Evolutionary conservation across 2,329 filamentous ascomycete species (phyloP).

Genomic region (Aspergillus jensenii): DNA sequence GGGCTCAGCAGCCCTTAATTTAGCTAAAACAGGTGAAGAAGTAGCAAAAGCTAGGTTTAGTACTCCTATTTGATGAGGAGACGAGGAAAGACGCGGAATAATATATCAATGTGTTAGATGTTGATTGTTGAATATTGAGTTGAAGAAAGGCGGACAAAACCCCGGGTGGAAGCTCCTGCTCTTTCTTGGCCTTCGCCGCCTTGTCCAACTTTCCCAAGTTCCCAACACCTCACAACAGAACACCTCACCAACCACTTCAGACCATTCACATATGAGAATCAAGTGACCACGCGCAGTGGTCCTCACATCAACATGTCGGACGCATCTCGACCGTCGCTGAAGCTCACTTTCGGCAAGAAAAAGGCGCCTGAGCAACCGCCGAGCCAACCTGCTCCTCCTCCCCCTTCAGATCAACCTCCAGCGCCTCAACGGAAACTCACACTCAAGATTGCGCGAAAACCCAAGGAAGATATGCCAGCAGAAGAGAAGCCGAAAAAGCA

Average conservation of each 20-base stretch:
- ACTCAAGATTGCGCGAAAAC: conserved; percentile 40
- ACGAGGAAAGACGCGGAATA: not conserved
- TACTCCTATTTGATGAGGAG: not conserved
- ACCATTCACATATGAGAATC: not conserved
- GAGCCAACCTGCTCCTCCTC: conserved; percentile 18
- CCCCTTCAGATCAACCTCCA: conserved; percentile 23
- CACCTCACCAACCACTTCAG: not conserved
- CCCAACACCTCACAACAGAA: not conserved
- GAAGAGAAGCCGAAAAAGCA: conserved; percentile 19
- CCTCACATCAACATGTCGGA: conserved; percentile 34
- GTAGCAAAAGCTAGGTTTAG: not conserved
- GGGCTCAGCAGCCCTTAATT: not conserved
- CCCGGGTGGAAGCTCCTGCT: not conserved
- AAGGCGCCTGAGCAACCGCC: conserved; percentile 29
- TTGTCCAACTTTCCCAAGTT: not conserved
- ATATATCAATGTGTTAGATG: not conserved
- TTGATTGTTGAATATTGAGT: conserved; percentile 1
- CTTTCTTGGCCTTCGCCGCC: conserved; percentile 7
- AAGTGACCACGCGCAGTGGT: not conserved
- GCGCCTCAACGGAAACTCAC: conserved; percentile 41
- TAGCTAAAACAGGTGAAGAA: not conserved
- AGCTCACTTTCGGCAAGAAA: conserved; percentile 44
- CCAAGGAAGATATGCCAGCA: conserved; percentile 13
- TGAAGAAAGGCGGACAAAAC: conserved; percentile 1
- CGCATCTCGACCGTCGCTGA: conserved; percentile 36